Conservation (phyloP, 345 rosid genomes). For the Eucalyptus polybractea region DNA sequence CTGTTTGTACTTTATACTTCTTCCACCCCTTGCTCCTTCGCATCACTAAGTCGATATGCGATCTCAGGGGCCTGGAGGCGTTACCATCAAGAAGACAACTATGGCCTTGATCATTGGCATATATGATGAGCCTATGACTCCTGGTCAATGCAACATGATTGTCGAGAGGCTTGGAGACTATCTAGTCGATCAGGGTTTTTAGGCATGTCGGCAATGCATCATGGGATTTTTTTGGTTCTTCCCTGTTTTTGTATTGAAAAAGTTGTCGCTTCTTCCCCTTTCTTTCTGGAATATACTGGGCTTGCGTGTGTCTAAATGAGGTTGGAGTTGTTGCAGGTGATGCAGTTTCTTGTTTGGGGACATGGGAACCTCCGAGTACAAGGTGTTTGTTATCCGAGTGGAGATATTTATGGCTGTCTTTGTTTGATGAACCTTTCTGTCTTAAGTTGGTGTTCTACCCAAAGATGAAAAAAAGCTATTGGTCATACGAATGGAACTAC, state of each 20-base stretch:
- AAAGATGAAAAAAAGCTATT: not conserved
- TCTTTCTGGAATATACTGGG: not conserved
- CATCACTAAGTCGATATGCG: not conserved
- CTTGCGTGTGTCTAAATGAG: not conserved
- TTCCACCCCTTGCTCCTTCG: not conserved
- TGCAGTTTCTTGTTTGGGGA: not conserved
- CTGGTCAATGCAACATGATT: slow-evolving; percentile 37
- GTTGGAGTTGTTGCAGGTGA: not conserved
- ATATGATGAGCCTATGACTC: slow-evolving; percentile 29
- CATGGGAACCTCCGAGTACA: not conserved
- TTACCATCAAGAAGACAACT: slow-evolving; percentile 28
- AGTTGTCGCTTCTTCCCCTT: not conserved
- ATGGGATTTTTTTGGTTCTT: not conserved
- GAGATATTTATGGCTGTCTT: not conserved
- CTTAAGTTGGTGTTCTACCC: not conserved
- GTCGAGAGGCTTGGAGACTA: slow-evolving; percentile 33
- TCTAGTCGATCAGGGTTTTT: slow-evolving; percentile 27
- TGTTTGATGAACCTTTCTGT: not conserved
- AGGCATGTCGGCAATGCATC: not conserved
- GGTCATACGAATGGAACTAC: not conserved
- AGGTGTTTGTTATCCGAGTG: not conserved
- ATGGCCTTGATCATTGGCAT: slow-evolving; percentile 25
- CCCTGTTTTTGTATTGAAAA: not conserved
- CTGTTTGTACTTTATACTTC: not conserved
- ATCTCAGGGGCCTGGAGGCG: slow-evolving; percentile 27